Base-by-base conservation (phyloP, 163 green algal species). In the Scenedesmus sp. region DNA sequence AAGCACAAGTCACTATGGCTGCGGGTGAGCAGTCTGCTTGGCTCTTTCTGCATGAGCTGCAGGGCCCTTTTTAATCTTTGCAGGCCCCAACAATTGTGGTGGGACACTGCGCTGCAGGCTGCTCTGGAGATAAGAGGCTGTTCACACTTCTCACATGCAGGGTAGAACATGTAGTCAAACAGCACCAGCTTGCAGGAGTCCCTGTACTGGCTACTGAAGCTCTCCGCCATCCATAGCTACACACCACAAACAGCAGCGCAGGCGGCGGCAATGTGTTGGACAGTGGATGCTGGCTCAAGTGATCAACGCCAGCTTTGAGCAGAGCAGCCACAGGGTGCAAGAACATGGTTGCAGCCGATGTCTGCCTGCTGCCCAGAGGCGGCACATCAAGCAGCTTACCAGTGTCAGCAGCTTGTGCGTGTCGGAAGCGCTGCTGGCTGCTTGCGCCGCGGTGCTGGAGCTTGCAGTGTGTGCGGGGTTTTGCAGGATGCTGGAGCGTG, bases 171-270 rank as follows among this genome's bases (percentile, higher is more conserved):
- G 66, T 84, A 90, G 46, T 90, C 52, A 57, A 60, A 90, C 67
- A 90, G 66, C 67, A 84, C 52, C 66, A 67, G 20, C 13, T 59
- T 46, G 16, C 57, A 57, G 18, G 52, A 66, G 73, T 84, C 52
- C 20, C 73, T 18, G 73, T 91, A 91, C 87, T 91, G 87, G 34
- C 56, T 81, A 56, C 56, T 64, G 55, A 91, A 91, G 20, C 52
- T 67, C 66, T 85, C 87, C 4, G 87, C n/a, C 70, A 91, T 84
- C 87, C 87, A 91, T 9, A 91, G 62, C 73, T 91, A 56, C 86
- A 73, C 4, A 46, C 4, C 18, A 54, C 55, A 70, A 59, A 34
- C 54, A 86, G 18, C 82, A 86, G 20, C 16, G 8, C 54, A 4
- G 18, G 82, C 20, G 16, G 0, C 5, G 15, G 55, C 16, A 86